These are phyloP conservation scores for Pseudodiploospora longispora DNA, from an alignment of 2,329 filamentous ascomycete species.

Conservation along the genomic window DNA sequence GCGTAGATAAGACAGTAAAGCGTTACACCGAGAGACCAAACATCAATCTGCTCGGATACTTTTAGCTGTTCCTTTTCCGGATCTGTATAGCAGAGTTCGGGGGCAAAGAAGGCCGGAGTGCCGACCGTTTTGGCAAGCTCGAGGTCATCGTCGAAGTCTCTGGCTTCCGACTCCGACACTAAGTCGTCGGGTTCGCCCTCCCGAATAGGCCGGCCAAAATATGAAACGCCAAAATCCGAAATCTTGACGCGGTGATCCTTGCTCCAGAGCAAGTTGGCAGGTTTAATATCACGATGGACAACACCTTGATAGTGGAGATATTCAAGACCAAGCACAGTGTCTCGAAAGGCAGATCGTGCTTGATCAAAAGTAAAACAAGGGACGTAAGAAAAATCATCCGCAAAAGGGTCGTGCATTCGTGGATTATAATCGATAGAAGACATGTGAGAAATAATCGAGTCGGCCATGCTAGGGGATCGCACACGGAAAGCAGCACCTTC, in stretches of 20 bases:
- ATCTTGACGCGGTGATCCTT: constrained; percentile 86
- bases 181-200: constrained; percentile 73
- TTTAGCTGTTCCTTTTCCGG: constrained; percentile 59
- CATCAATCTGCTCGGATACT: constrained; percentile 88
- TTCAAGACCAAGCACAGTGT: constrained; percentile 86
- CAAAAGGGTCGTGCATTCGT: constrained; percentile 56
- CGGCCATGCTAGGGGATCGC: constrained; percentile 72
- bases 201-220: constrained; percentile 80
- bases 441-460: constrained; percentile 65
- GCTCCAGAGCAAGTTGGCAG: constrained; percentile 85
- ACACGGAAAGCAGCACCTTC: constrained; percentile 45
- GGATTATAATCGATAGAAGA: constrained; percentile 54
- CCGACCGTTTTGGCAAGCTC: constrained; percentile 98
- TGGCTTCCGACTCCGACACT: constrained; percentile 71
- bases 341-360: constrained; percentile 77
- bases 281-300: constrained; percentile 78
- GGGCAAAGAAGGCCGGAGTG: constrained; percentile 94
- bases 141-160: constrained; percentile 83
- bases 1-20: constrained; percentile 93
- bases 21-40: constrained; percentile 95
- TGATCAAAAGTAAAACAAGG: constrained; percentile 84
- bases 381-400: constrained; percentile 87
- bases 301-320: constrained; percentile 87
- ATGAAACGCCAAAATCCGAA: constrained; percentile 97
- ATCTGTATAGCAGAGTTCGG: constrained; percentile 89